Conservation (phyloP, 2,329 filamentous ascomycete species). For the Colletotrichum sp. region DNA sequence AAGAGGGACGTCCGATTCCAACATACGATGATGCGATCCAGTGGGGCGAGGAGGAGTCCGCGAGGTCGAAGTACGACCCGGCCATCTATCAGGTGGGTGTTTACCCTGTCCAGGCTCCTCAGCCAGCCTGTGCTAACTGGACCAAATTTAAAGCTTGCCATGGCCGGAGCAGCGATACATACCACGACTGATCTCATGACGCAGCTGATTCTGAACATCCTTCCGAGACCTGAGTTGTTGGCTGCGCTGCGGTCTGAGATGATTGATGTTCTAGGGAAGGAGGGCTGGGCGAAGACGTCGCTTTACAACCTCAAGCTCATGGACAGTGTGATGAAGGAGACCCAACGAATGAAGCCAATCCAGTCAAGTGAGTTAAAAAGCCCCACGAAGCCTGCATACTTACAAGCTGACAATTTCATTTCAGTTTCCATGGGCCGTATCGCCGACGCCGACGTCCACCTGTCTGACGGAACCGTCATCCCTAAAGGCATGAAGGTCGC, state of each 20-base stretch:
- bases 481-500: neutral
- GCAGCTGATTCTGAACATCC: neutral
- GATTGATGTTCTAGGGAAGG: neutral
- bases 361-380: neutral
- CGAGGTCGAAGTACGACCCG: neutral
- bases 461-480: neutral
- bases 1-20: neutral
- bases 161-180: neutral
- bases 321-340: neutral
- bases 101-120: neutral
- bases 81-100: neutral
- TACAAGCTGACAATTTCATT: neutral
- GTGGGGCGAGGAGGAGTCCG: neutral
- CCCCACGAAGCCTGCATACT: accelerated
- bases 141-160: neutral
- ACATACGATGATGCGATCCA: neutral
- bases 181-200: neutral
- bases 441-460: neutral
- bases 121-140: neutral
- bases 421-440: neutral
- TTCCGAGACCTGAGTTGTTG: neutral
- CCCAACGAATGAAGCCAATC: neutral
- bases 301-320: neutral
- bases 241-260: neutral
- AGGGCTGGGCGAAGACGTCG: neutral